Percentiles rank a stretch among this genome's conserved stretches.
Conservation (phyloP, 129 eudicot species). For the Flaveria bidentis region DNA sequence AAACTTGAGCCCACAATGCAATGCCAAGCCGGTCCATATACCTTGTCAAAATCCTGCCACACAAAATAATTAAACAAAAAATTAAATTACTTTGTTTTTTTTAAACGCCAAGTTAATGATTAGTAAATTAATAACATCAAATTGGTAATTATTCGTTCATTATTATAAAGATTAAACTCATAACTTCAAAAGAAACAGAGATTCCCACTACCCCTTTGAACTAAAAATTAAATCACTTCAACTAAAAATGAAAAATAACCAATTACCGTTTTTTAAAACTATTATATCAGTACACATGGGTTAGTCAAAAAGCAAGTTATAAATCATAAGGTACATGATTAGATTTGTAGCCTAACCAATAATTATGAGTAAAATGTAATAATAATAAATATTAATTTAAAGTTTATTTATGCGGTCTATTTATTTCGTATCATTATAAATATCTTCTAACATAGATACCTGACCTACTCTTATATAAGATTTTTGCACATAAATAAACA, state of each 20-base stretch:
- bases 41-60: slow-evolving; percentile 82
- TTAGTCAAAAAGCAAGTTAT: slow-evolving; percentile 29
- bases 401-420: background rate
- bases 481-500: background rate
- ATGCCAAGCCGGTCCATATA: slow-evolving; percentile 97
- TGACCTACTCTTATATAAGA: background rate
- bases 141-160: too few relatives aligned
- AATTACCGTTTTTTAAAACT: background rate
- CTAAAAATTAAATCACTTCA: too few relatives aligned
- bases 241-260: background rate
- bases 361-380: background rate
- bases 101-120: too few relatives aligned
- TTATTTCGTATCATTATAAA: background rate
- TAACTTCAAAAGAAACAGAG: too few relatives aligned
- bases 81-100: background rate
- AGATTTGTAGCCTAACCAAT: slow-evolving; percentile 36
- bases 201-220: too few relatives aligned
- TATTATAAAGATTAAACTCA: too few relatives aligned
- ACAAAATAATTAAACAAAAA: background rate
- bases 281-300: slow-evolving; percentile 2
- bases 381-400: background rate
- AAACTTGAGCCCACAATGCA: slow-evolving; percentile 93
- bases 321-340: slow-evolving; percentile 29
- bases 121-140: too few relatives aligned
- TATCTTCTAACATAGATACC: background rate